Evolutionary conservation across 495 filamentous ascomycete genomes (phyloP).

Genomic region (Hypoxylon subgilvum): DNA sequence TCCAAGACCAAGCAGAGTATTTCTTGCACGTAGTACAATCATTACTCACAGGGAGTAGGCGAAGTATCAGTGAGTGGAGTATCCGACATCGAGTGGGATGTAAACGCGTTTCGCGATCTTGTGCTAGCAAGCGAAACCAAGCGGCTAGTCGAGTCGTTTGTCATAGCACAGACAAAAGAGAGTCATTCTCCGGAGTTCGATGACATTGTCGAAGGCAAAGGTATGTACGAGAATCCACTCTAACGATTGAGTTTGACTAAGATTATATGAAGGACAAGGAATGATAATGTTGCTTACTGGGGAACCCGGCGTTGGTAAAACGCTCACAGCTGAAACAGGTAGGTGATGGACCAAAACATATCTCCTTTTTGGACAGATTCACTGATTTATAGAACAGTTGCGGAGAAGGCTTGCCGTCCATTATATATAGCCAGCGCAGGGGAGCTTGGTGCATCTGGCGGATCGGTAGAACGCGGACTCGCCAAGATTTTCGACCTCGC

Average conservation of each 20-base stretch:
- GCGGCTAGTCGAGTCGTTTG: constrained; percentile 61
- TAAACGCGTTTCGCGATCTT: constrained; percentile 62
- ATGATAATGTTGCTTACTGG: constrained; percentile 64
- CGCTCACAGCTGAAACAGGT: constrained; percentile 58
- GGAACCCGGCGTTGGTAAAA: constrained; percentile 63
- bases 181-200: constrained; percentile 65
- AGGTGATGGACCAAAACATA: too few species aligned
- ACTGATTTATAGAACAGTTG: constrained; percentile 39
- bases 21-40: too few species aligned
- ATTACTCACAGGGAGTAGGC: too few species aligned
- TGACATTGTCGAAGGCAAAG: constrained; percentile 62
- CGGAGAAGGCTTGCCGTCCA: constrained; percentile 56
- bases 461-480: constrained; percentile 57
- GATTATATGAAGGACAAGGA: constrained; percentile 44
- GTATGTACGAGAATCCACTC: too few species aligned
- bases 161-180: too few species aligned
- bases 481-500: constrained; percentile 56
- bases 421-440: constrained; percentile 60
- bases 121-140: constrained; percentile 61
- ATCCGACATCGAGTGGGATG: too few species aligned
- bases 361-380: too few species aligned
- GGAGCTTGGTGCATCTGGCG: constrained; percentile 57
- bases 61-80: too few species aligned
- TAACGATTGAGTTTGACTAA: not conserved
- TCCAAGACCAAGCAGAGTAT: too few species aligned